Evolutionary conservation across 2,329 filamentous ascomycete genomes (phyloP).

Genomic region (Penicillium sp.): DNA sequence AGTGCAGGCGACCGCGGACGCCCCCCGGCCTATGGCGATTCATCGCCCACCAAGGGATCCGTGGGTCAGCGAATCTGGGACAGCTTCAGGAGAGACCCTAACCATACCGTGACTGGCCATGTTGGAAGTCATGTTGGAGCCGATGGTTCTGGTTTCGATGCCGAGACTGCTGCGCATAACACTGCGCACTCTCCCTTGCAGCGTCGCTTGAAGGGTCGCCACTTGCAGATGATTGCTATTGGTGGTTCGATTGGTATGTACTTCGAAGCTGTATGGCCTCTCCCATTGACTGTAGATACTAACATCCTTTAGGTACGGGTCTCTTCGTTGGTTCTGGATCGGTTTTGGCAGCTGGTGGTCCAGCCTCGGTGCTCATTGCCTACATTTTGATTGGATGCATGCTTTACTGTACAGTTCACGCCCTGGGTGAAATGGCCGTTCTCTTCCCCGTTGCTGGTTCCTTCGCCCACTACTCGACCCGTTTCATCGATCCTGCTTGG

Average conservation of each 20-base stretch:
- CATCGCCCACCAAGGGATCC: constrained; percentile 21
- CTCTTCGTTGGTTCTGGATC: constrained; percentile 80
- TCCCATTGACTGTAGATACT: constrained; percentile 9
- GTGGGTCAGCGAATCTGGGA: constrained; percentile 35
- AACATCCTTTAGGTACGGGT: constrained; percentile 59
- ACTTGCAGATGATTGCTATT: constrained; percentile 97
- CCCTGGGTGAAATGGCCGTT: constrained; percentile 86
- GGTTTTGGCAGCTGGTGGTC: constrained; percentile 68
- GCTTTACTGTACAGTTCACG: constrained; percentile 89
- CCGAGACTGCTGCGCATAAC: constrained; percentile 58
- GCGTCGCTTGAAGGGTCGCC: constrained; percentile 73
- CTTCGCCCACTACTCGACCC: constrained; percentile 85
- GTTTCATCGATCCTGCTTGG: constrained; percentile 91
- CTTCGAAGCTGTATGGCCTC: background rate
- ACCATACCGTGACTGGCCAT: constrained; percentile 29
- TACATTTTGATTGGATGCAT: constrained; percentile 76
- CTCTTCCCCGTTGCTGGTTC: constrained; percentile 87
- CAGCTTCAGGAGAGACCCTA: constrained; percentile 47
- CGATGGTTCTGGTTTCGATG: constrained; percentile 57
- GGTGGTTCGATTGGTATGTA: constrained; percentile 75
- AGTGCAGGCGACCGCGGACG: constrained; percentile 24
- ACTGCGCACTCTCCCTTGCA: constrained; percentile 73
- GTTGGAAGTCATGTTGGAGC: constrained; percentile 38
- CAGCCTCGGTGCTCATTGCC: constrained; percentile 72
- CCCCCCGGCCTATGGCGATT: constrained; percentile 33